Percentiles rank a stretch among this genome's conserved stretches.
These are phyloP conservation scores for Amanita fuliginea DNA, from an alignment of 768 basidiomycete species.

Conservation along the genomic window DNA sequence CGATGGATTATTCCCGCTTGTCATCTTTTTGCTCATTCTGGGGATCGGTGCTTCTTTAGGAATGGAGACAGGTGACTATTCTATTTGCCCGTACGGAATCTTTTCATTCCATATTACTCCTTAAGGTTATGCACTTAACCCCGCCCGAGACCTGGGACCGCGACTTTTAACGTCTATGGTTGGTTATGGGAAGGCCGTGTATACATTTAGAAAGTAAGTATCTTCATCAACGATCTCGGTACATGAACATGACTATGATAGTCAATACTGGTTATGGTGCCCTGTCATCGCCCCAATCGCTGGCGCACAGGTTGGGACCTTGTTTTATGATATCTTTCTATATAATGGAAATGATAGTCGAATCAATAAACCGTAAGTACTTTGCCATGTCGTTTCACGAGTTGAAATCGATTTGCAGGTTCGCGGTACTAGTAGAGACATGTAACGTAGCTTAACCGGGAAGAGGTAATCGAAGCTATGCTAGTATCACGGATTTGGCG, in stretches of 20 bases:
- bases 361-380: constrained; percentile 35
- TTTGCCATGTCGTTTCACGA: neutral
- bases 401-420: neutral
- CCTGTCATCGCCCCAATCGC: constrained; percentile 48
- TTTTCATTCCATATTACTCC: neutral
- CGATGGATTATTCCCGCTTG: constrained; percentile 40
- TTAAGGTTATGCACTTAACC: constrained; percentile 25
- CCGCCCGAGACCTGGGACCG: constrained; percentile 42
- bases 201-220: constrained; percentile 31
- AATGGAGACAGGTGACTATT: constrained; percentile 37
- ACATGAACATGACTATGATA: constrained; percentile 16
- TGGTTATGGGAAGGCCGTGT: constrained; percentile 48
- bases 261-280: constrained; percentile 71
- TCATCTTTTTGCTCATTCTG: constrained; percentile 43
- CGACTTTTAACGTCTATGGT: constrained; percentile 61
- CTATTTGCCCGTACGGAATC: neutral
- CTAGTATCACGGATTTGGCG: too few relatives aligned
- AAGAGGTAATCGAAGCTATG: neutral
- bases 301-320: constrained; percentile 44
- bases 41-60: constrained; percentile 49
- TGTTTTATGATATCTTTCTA: constrained; percentile 51
- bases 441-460: neutral
- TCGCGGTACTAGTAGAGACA: neutral
- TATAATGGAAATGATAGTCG: constrained; percentile 45
- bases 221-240: constrained; percentile 7